Evolutionary conservation across 2,329 filamentous ascomycete species (phyloP), one percentile per base, ranked within the genome.

Genomic region (Phialophora tarda): DNA sequence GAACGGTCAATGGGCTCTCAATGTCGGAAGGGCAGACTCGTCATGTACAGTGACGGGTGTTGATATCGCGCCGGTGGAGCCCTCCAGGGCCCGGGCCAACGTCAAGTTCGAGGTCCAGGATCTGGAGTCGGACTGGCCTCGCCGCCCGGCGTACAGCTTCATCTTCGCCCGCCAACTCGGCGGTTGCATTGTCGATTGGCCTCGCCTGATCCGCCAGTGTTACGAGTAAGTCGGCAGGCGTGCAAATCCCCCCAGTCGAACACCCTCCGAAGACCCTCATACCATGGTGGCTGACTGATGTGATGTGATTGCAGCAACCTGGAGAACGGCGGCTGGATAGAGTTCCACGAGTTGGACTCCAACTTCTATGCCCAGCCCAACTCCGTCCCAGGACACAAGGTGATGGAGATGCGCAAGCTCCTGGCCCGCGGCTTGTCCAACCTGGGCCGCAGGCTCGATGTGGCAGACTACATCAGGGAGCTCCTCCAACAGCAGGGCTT

Each of bases 401-500:
- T 44, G 14, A n/a, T 44, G 38, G 38, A 44, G 38, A 44, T 44
- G 38, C 17, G 38, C 38, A 17, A 44, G 38, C 38, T 44, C 17
- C 17, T 44, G 38, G 6, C 5, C 14, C 38, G 14, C 38, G 38
- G 38, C 38, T 8, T 44, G 38, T 44, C 38, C 38, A 44, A 44
- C 38, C 17, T 44, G 38, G 38, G 38, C 38, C 38, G 38, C 38
- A 44, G 38, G 38, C 38, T 44, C 38, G 38, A 44, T 21, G 38
- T 44, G 17, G 38, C 38, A 10, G 38, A 44, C 17, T 44, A 44
- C 38, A 44, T 44, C 38, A 44, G 38, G 38, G 38, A 44, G 38
- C 38, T 44, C 38, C 38, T 44, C 38, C 17, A 44, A 44, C 38
- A 44, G 38, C 38, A 44, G 38, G 38, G 38, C 38, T 44, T 44